Evolutionary conservation across 2,329 filamentous ascomycete species (phyloP).

Genomic region (Calonectria leucothoes): DNA sequence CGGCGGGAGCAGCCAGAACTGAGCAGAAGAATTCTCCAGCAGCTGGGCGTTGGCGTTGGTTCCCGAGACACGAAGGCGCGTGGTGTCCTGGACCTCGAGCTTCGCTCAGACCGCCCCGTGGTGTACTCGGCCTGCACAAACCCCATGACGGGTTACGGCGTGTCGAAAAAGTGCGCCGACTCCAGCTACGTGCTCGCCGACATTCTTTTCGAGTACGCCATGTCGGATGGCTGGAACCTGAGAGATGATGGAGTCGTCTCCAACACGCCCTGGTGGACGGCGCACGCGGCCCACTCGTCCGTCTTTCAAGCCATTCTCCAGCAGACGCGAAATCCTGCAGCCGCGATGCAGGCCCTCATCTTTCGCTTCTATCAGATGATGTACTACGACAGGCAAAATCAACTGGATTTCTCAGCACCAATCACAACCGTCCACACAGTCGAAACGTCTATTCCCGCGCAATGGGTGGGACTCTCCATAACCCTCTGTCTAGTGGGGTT

Average conservation of each 20-base stretch:
- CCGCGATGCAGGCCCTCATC: neutral
- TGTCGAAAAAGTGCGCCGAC: neutral
- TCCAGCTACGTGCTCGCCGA: neutral
- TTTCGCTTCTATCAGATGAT: constrained; percentile 16
- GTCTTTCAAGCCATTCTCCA: constrained; percentile 7
- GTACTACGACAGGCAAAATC: neutral
- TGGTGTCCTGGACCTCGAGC: neutral
- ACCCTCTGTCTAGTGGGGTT: neutral
- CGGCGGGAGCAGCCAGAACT: neutral
- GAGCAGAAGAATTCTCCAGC: neutral
- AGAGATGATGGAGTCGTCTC: neutral
- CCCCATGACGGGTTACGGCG: neutral
- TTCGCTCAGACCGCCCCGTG: neutral
- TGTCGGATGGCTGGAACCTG: neutral
- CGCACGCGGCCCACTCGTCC: neutral
- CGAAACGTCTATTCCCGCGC: neutral
- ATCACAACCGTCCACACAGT: neutral
- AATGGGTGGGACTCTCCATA: constrained; percentile 1
- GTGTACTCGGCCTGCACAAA: neutral
- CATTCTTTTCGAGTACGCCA: neutral
- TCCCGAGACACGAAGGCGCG: neutral
- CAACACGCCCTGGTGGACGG: neutral
- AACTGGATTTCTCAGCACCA: neutral
- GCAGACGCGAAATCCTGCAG: neutral
- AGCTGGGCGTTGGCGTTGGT: neutral